Evolutionary conservation across 768 basidiomycete genomes (phyloP).

Genomic region (Pleurotus sapidus): DNA sequence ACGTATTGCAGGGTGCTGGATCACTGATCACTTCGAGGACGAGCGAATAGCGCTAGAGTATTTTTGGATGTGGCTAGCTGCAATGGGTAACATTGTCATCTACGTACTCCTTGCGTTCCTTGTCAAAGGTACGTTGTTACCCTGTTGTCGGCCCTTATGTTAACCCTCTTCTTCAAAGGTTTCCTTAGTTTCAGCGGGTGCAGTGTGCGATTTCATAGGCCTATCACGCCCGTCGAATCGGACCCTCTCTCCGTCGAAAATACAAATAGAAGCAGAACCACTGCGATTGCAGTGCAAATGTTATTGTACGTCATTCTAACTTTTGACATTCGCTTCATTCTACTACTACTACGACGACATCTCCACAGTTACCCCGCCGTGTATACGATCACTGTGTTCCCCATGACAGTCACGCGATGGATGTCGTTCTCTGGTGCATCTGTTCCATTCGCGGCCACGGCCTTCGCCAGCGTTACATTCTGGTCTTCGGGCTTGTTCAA

Average conservation of each 20-base stretch:
- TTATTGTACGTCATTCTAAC: conserved; percentile 30
- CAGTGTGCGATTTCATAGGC: conserved; percentile 17
- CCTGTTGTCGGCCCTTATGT: neutral
- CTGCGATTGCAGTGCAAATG: conserved; percentile 31
- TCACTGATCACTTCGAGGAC: conserved; percentile 22
- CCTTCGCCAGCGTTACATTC: conserved; percentile 11
- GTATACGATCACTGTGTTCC: conserved; percentile 12
- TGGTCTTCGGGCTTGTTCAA: conserved; percentile 8
- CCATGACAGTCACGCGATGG: conserved; percentile 2
- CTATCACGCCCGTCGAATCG: neutral
- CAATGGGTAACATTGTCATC: conserved; percentile 30
- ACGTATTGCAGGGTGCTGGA: conserved; percentile 40
- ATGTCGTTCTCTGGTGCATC: conserved; percentile 14
- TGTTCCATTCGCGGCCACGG: conserved; percentile 34
- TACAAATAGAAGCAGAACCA: conserved; percentile 5
- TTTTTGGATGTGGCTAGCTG: conserved; percentile 41
- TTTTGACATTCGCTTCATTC: neutral
- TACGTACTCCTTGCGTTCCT: conserved; percentile 36
- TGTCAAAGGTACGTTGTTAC: conserved; percentile 20
- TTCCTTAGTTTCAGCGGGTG: conserved; percentile 24
- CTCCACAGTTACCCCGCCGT: conserved; percentile 28
- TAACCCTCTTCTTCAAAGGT: conserved; percentile 8
- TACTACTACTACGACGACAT: neutral
- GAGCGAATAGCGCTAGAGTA: conserved; percentile 40
- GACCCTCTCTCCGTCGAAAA: neutral